Evolutionary conservation across 805 yeast species (phyloP).

Genomic region (Kregervanrija pseudodelftensis): DNA sequence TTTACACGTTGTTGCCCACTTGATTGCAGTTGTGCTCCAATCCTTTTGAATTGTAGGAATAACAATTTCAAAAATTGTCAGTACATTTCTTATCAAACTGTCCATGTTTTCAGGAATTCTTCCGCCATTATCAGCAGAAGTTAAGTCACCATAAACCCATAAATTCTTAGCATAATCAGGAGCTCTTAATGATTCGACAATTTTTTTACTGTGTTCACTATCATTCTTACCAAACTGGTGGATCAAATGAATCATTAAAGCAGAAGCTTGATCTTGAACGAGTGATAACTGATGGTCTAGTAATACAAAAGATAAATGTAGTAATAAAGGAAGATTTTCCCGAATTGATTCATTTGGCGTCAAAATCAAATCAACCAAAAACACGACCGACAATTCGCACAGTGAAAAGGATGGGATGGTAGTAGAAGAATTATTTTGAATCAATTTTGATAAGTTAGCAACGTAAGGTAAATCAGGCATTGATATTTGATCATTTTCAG

Average conservation of each 20-base stretch:
- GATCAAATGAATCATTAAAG: constrained; percentile 64
- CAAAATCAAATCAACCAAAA: constrained; percentile 73
- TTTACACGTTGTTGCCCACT: constrained; percentile 97
- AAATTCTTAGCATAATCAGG: constrained; percentile 41
- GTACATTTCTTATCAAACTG: constrained; percentile 51
- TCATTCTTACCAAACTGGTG: constrained; percentile 50
- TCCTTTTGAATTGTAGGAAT: constrained; percentile 55
- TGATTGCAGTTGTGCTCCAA: constrained; percentile 79
- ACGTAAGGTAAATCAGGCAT: constrained; percentile 52
- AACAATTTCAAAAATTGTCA: constrained; percentile 46
- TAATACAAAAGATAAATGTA: constrained; percentile 74
- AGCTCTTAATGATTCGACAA: constrained; percentile 51
- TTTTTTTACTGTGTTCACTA: constrained; percentile 46
- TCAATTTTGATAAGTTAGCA: constrained; percentile 55
- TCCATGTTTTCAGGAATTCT: constrained; percentile 87
- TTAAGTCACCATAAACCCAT: constrained; percentile 86
- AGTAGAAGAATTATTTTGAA: constrained; percentile 39
- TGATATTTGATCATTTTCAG: constrained; percentile 8
- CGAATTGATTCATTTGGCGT: constrained; percentile 57
- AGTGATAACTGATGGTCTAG: constrained; percentile 81
- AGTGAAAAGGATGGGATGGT: constrained; percentile 67
- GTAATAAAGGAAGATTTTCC: constrained; percentile 57
- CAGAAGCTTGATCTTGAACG: constrained; percentile 80
- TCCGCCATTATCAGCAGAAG: constrained; percentile 69
- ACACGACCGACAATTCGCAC: constrained; percentile 81